Conservation (phyloP, 352 stramenopile species). For the Globisporangium acanthophoron region DNA sequence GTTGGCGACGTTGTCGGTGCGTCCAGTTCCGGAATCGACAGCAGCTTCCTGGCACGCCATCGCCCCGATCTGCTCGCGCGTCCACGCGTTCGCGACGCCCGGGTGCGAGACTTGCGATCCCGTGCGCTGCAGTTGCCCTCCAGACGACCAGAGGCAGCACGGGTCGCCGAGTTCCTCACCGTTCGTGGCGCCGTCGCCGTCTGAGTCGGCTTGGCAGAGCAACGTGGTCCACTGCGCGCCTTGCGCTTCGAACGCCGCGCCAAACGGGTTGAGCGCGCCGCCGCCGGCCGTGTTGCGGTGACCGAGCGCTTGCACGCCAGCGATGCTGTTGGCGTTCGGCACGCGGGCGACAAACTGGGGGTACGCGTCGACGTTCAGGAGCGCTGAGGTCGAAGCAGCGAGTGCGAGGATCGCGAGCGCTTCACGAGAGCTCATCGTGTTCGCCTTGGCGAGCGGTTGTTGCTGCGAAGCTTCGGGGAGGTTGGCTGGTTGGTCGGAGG, state of each 20-base stretch:
- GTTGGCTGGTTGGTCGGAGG: background rate
- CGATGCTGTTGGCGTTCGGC: slow-evolving; percentile 47
- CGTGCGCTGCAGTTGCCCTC: background rate
- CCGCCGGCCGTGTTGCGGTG: slow-evolving; percentile 43
- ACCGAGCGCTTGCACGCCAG: slow-evolving; percentile 46
- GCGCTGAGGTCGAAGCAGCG: background rate
- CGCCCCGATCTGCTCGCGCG: slow-evolving; percentile 11
- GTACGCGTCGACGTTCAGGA: slow-evolving; percentile 10
- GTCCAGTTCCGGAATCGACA: background rate
- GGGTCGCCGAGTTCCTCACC: slow-evolving; percentile 87
- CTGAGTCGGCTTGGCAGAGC: slow-evolving; percentile 62
- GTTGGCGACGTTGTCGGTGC: background rate
- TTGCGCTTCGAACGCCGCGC: slow-evolving; percentile 37
- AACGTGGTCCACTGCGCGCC: slow-evolving; percentile 41
- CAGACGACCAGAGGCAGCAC: slow-evolving; percentile 61
- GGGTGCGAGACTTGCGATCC: slow-evolving; percentile 19
- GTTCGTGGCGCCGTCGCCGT: slow-evolving; percentile 82
- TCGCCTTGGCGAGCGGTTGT: background rate
- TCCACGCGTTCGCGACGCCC: slow-evolving; percentile 23
- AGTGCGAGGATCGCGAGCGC: background rate
- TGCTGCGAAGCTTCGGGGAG: background rate
- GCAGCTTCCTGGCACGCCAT: slow-evolving; percentile 16
- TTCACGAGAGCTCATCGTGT: background rate
- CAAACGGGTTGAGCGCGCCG: slow-evolving; percentile 56
- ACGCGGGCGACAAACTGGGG: slow-evolving; percentile 50